phyloP scores from a whole-genome alignment of 805 yeast species.

The Yarrowia sp. region DNA sequence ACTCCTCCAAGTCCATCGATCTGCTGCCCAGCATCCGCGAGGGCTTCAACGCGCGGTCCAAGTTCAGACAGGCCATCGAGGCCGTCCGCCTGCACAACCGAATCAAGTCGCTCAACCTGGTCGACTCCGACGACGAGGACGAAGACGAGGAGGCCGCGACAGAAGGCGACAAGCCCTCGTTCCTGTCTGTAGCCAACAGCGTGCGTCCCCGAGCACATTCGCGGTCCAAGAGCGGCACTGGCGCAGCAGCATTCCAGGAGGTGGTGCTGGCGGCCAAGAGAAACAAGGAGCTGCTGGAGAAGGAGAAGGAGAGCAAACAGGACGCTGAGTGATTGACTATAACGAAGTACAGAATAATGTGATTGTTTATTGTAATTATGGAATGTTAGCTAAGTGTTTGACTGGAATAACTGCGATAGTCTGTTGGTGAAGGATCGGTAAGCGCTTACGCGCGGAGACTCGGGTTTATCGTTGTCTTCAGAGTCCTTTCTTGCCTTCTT shows the following conservation, averaged over 20 bases:
- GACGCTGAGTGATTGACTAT: background rate
- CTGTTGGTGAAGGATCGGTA: no score
- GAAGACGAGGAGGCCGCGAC: conserved; percentile 45
- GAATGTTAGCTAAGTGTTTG: no score
- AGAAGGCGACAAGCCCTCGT: background rate
- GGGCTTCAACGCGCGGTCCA: conserved; percentile 79
- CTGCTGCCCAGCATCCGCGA: conserved; percentile 77
- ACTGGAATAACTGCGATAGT: no score
- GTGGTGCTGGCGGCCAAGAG: conserved; percentile 66
- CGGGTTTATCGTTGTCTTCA: no score
- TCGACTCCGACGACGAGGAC: conserved; percentile 47
- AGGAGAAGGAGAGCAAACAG: conserved; percentile 15
- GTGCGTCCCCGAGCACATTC: conserved; percentile 17
- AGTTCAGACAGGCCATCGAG: conserved; percentile 82
- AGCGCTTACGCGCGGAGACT: no score
- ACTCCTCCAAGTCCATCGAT: conserved; percentile 54
- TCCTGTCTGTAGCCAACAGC: background rate
- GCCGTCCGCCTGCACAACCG: conserved; percentile 78
- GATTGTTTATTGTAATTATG: no score
- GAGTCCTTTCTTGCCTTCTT: no score
- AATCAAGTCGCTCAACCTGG: conserved; percentile 64
- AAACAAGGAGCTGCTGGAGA: conserved; percentile 47
- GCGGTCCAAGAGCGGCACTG: conserved; percentile 12
- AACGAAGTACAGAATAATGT: background rate
- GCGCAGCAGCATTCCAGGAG: conserved; percentile 50